These are phyloP conservation scores for Kluyveromyces sp. DNA, from an alignment of 1,139 yeast species.

Conservation along the genomic window DNA sequence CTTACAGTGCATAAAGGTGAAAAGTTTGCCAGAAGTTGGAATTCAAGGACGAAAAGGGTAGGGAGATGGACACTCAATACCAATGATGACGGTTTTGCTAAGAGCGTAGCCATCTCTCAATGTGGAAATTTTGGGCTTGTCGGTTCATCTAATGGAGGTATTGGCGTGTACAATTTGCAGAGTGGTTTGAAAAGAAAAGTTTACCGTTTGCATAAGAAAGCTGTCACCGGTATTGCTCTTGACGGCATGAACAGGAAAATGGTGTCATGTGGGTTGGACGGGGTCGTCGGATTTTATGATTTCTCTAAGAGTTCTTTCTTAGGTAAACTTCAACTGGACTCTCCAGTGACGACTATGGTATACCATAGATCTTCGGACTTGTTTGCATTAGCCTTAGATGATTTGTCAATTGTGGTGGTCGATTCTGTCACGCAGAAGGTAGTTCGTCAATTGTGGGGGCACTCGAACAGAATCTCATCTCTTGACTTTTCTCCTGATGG, in stretches of 20 bases:
- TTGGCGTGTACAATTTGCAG: conserved; percentile 83
- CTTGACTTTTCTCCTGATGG: conserved; percentile 94
- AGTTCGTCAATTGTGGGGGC: conserved; percentile 87
- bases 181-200: conserved; percentile 73
- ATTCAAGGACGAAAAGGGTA: conserved; percentile 69
- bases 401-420: conserved; percentile 72
- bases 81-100: conserved; percentile 75
- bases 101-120: conserved; percentile 70
- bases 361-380: conserved; percentile 80
- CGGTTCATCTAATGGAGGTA: conserved; percentile 88
- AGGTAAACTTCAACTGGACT: conserved; percentile 61
- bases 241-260: conserved; percentile 86
- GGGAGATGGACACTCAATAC: conserved; percentile 69
- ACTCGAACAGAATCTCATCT: conserved; percentile 78
- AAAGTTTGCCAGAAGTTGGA: conserved; percentile 86
- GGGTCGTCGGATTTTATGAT: conserved; percentile 80
- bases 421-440: conserved; percentile 76
- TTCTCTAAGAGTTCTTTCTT: conserved; percentile 65
- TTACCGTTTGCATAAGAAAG: conserved; percentile 59
- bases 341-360: conserved; percentile 72
- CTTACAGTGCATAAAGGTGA: conserved; percentile 89
- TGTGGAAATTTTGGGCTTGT: conserved; percentile 95
- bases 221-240: conserved; percentile 83
- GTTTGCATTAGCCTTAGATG: conserved; percentile 80
- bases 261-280: conserved; percentile 87